A percentile compares a stretch with the other conserved stretches of the same genome.
Conservation (phyloP, 306 rosid genomes). For the Lathyrus aphaca region DNA sequence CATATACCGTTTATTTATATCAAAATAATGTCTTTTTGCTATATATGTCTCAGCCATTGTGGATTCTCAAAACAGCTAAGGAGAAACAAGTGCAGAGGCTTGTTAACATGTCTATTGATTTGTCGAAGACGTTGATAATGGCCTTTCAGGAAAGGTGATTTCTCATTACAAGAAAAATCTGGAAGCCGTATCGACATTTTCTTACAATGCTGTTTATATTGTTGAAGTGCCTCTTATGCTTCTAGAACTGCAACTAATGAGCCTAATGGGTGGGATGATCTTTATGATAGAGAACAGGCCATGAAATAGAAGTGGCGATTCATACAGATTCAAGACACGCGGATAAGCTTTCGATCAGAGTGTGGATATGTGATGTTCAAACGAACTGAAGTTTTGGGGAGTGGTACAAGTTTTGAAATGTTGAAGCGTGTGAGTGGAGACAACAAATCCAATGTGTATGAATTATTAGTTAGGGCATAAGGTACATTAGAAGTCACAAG, state of each 20-base stretch:
- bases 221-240: not conserved
- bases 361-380: slow-evolving; percentile 63
- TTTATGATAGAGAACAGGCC: slow-evolving; percentile 59
- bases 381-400: slow-evolving; percentile 81
- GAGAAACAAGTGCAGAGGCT: slow-evolving; percentile 78
- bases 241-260: not conserved
- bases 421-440: slow-evolving; percentile 85
- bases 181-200: not conserved
- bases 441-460: slow-evolving; percentile 90
- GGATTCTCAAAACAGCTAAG: slow-evolving; percentile 92
- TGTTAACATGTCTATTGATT: slow-evolving; percentile 85
- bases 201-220: slow-evolving; percentile 5
- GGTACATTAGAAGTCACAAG: slow-evolving; percentile 29
- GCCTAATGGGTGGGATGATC: slow-evolving; percentile 10
- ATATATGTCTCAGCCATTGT: slow-evolving; percentile 79
- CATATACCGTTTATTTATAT: too few species aligned
- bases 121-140: slow-evolving; percentile 73
- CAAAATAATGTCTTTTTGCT: slow-evolving; percentile 46
- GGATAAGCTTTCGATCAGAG: slow-evolving; percentile 77
- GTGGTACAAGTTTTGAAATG: slow-evolving; percentile 87
- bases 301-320: slow-evolving; percentile 84
- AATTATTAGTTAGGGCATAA: slow-evolving; percentile 84
- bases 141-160: slow-evolving; percentile 58
- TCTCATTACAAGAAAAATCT: slow-evolving; percentile 26
- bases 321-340: slow-evolving; percentile 94